Evolutionary conservation across 805 yeast genomes (phyloP).

Genomic region (Teunomyces funiuensis): DNA sequence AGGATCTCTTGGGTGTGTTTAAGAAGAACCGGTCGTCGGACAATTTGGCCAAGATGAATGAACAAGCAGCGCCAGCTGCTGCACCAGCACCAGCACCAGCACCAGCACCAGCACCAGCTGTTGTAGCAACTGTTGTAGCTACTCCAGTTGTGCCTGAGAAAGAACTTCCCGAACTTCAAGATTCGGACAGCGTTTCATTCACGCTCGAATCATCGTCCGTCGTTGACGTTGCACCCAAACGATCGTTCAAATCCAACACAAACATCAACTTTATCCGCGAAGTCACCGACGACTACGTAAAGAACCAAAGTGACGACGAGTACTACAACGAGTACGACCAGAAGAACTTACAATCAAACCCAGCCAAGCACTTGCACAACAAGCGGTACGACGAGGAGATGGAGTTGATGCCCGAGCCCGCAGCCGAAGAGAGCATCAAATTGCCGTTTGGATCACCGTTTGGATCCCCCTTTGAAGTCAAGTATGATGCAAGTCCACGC

Average conservation of each 20-base stretch:
- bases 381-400: constrained; percentile 30
- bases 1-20: constrained; percentile 20
- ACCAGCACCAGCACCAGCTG: neutral
- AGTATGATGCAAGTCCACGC: constrained; percentile 10
- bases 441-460: constrained; percentile 16
- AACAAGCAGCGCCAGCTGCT: neutral
- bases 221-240: constrained; percentile 4
- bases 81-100: neutral
- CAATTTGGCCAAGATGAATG: constrained; percentile 10
- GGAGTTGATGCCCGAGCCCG: constrained; percentile 20
- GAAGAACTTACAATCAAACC: constrained; percentile 21
- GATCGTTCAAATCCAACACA: constrained; percentile 15
- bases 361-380: constrained; percentile 23
- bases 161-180: neutral
- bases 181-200: neutral
- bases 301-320: constrained; percentile 10
- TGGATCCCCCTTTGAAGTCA: constrained; percentile 37
- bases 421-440: constrained; percentile 4
- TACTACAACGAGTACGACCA: constrained; percentile 17
- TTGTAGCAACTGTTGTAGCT: neutral
- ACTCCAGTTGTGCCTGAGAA: neutral
- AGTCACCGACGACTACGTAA: constrained; percentile 19
- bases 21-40: constrained; percentile 21
- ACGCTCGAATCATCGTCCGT: neutral
- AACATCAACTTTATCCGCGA: constrained; percentile 29